Conservation (phyloP, 345 rosid genomes). For the Viola odorata region DNA sequence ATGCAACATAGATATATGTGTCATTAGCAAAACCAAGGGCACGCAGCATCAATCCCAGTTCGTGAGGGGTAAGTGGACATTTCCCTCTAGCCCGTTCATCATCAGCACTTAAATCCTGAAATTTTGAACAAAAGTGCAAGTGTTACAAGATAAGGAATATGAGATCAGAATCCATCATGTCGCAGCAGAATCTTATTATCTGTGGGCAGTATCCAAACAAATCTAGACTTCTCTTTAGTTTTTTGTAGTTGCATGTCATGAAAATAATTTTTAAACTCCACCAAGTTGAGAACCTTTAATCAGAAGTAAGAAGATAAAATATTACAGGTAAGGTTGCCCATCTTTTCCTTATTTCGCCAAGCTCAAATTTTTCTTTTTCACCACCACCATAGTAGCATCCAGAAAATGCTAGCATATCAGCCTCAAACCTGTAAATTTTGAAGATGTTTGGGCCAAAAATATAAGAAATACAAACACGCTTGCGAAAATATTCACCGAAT, state of each 20-base stretch:
- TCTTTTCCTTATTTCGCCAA: slow-evolving; percentile 86
- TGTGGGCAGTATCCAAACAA: neutral
- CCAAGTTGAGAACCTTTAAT: neutral
- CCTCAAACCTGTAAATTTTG: slow-evolving; percentile 70
- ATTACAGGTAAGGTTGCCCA: slow-evolving; percentile 98
- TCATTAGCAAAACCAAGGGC: slow-evolving; percentile 89
- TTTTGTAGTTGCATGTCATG: too few species aligned
- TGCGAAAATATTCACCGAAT: neutral
- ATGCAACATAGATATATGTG: slow-evolving; percentile 84
- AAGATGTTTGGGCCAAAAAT: neutral
- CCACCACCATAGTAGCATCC: slow-evolving; percentile 99
- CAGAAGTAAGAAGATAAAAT: slow-evolving; percentile 5
- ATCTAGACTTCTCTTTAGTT: neutral
- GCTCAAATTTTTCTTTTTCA: slow-evolving; percentile 85
- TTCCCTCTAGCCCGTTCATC: slow-evolving; percentile 92
- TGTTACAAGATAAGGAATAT: neutral
- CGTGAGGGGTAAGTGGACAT: slow-evolving; percentile 95
- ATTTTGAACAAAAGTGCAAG: neutral
- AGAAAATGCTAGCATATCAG: slow-evolving; percentile 99
- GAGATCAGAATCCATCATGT: neutral
- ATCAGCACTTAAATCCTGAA: slow-evolving; percentile 77
- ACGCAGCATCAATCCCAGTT: slow-evolving; percentile 92
- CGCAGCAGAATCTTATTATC: neutral
- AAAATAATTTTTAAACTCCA: neutral
- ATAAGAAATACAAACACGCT: slow-evolving; percentile 2